phyloP scores from a whole-genome alignment of 768 basidiomycete genomes.

The Suillus hirtellus region DNA sequence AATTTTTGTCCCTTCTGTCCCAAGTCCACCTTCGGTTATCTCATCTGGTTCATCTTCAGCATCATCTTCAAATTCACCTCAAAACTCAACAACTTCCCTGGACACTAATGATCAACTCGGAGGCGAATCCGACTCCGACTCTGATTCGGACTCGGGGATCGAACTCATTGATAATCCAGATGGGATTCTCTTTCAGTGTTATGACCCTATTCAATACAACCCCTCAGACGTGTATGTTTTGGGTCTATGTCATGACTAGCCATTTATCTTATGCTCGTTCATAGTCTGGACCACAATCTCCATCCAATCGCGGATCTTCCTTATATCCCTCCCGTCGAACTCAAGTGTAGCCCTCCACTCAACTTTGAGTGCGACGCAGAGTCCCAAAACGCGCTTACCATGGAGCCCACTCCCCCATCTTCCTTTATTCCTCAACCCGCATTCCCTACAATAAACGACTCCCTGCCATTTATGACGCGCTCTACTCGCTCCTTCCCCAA shows the following conservation, averaged over 20 bases:
- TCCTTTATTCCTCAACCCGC: not conserved
- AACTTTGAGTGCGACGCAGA: not conserved
- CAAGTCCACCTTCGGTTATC: constrained; percentile 25
- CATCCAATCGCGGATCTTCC: constrained; percentile 13
- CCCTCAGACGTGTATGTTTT: constrained; percentile 29
- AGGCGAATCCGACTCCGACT: constrained; percentile 24
- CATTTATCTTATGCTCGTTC: constrained; percentile 17
- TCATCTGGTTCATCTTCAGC: constrained; percentile 31
- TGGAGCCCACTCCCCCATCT: not conserved
- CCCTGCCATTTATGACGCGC: constrained; percentile 17
- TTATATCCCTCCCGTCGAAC: constrained; percentile 15
- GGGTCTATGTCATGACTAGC: not conserved
- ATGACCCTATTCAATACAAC: constrained; percentile 9
- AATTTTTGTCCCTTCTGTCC: constrained; percentile 22
- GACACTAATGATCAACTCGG: constrained; percentile 18
- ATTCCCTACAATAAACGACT: constrained; percentile 9
- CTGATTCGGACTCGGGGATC: constrained; percentile 34
- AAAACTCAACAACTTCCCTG: constrained; percentile 2
- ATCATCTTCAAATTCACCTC: constrained; percentile 26
- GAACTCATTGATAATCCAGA: constrained; percentile 18
- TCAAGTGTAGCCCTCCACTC: constrained; percentile 11
- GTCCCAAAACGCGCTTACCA: constrained; percentile 1
- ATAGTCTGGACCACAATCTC: constrained; percentile 21
- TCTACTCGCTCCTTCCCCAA: constrained; percentile 14
- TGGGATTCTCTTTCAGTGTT: constrained; percentile 4